These are phyloP conservation scores for Ustilago xerochloae DNA, from an alignment of 1,284 basidiomycete genomes.

Conservation along the genomic window DNA sequence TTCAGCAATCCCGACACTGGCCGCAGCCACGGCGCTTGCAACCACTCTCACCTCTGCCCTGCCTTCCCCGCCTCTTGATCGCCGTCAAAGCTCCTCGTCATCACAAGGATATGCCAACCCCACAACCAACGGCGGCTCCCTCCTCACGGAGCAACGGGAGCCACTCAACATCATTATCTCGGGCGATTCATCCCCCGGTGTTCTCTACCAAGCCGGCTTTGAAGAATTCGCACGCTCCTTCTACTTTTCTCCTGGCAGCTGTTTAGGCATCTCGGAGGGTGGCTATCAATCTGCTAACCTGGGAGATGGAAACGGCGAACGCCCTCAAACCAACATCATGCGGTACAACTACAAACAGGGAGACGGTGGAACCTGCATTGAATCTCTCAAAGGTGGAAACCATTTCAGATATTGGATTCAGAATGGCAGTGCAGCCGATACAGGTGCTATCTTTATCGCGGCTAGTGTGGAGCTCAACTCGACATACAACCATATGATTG, in stretches of 20 bases:
- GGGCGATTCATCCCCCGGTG: conserved; percentile 42
- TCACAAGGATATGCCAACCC: conserved; percentile 33
- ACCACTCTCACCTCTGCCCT: conserved; percentile 6
- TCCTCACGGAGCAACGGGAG: conserved; percentile 51
- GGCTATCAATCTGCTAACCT: conserved; percentile 64
- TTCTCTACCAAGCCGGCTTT: conserved; percentile 53
- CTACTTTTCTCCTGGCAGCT: conserved; percentile 55
- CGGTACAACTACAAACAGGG: conserved; percentile 56
- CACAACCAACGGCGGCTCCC: conserved; percentile 34
- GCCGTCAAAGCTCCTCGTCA: conserved; percentile 18
- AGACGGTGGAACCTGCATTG: conserved; percentile 53
- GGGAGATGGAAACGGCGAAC: conserved; percentile 61
- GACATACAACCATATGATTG: conserved; percentile 56
- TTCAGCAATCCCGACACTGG: conserved; percentile 7
- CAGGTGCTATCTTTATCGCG: conserved; percentile 63
- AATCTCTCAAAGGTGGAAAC: conserved; percentile 63
- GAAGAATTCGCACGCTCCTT: conserved; percentile 52
- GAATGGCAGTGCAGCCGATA: conserved; percentile 52
- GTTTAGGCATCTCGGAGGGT: conserved; percentile 58
- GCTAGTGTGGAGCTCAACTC: conserved; percentile 55
- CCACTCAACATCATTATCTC: conserved; percentile 66
- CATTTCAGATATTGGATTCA: conserved; percentile 65
- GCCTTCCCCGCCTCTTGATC: conserved; percentile 1
- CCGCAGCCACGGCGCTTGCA: conserved; percentile 10
- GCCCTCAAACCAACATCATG: conserved; percentile 58